A percentile compares a stretch with the other conserved stretches of the same genome.
phyloP scores from a whole-genome alignment of 108 stramenopile species.

The Halocafeteria seosinensis region DNA sequence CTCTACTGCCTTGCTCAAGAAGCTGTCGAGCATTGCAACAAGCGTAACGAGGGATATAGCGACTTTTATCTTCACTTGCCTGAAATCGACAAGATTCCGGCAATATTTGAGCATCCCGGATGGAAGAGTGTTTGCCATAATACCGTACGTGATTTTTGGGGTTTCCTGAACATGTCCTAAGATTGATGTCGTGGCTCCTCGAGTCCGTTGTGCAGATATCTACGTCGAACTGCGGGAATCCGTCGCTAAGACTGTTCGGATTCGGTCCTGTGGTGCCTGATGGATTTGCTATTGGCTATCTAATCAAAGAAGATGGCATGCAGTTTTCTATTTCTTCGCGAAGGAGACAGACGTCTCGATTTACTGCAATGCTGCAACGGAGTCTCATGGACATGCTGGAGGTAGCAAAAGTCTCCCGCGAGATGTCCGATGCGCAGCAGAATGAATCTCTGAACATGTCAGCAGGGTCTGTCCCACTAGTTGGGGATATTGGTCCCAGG shows the following conservation, averaged over 20 bases:
- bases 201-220: neutral
- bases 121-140: neutral
- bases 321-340: neutral
- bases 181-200: neutral
- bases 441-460: too few relatives aligned
- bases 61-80: too few relatives aligned
- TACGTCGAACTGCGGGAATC: constrained; percentile 8
- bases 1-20: neutral
- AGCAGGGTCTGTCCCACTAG: too few relatives aligned
- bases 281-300: constrained; percentile 6
- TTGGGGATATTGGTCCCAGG: too few relatives aligned
- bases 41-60: too few relatives aligned
- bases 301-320: constrained; percentile 6
- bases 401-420: neutral
- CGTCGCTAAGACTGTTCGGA: constrained; percentile 4
- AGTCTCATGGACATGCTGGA: neutral
- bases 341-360: neutral
- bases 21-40: too few relatives aligned
- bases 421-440: too few relatives aligned
- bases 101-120: neutral
- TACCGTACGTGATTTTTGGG: too few relatives aligned
- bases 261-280: constrained; percentile 2
- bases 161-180: too few relatives aligned
- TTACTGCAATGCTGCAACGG: neutral
- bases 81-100: too few relatives aligned